Conservation (phyloP, 805 yeast genomes). For the Clavispora santaluciae region DNA sequence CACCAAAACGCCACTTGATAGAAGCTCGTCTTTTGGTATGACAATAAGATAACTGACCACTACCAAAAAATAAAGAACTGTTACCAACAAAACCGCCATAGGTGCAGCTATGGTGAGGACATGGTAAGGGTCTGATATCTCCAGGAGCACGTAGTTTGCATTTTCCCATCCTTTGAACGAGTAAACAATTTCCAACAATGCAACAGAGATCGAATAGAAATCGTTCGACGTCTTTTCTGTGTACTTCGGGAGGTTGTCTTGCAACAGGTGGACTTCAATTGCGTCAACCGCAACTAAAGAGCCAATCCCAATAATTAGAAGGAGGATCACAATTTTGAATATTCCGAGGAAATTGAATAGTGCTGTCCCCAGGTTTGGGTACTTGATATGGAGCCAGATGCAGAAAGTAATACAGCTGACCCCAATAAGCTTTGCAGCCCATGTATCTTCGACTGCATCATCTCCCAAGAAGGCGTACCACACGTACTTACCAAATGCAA, state of each 20-base stretch:
- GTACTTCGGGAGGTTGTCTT: neutral
- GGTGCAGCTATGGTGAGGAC: slow-evolving; percentile 61
- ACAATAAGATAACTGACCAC: slow-evolving; percentile 55
- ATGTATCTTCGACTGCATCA: slow-evolving; percentile 19
- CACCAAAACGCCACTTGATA: slow-evolving; percentile 54
- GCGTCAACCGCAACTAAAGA: slow-evolving; percentile 33
- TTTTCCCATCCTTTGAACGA: slow-evolving; percentile 72
- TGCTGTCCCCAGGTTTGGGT: slow-evolving; percentile 46
- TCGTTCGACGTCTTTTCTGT: slow-evolving; percentile 27
- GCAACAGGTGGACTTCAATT: slow-evolving; percentile 17
- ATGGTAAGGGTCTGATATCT: slow-evolving; percentile 50
- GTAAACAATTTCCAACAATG: slow-evolving; percentile 53
- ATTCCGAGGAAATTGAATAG: slow-evolving; percentile 53
- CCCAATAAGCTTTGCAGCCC: slow-evolving; percentile 45
- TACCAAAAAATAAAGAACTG: slow-evolving; percentile 51
- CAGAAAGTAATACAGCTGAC: slow-evolving; percentile 44
- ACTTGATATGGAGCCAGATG: slow-evolving; percentile 43
- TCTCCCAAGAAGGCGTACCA: slow-evolving; percentile 33
- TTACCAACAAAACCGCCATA: slow-evolving; percentile 48
- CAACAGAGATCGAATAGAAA: slow-evolving; percentile 50
- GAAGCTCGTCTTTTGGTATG: slow-evolving; percentile 43
- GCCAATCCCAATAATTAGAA: slow-evolving; percentile 48
- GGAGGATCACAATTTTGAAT: slow-evolving; percentile 47
- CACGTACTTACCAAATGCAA: slow-evolving; percentile 60
- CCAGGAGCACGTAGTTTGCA: slow-evolving; percentile 58